Evolutionary conservation across 805 yeast genomes (phyloP), one percentile per base, ranked within the genome.

Genomic region (Metschnikowia cerradonensis): DNA sequence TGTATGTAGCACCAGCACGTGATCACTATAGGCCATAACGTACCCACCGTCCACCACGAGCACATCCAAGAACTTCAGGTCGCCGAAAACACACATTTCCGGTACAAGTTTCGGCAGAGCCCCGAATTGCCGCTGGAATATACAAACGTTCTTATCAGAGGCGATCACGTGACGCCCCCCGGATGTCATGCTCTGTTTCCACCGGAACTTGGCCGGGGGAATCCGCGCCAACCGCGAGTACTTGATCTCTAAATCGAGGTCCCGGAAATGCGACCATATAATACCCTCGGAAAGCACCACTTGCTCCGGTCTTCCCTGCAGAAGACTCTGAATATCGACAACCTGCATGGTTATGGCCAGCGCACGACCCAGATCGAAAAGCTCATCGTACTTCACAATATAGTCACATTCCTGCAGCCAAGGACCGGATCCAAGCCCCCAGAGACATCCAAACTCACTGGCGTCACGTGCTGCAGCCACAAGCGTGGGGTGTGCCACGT

Each of bases 21-120:
- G 61, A 41, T 57, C 57, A 11, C 41, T 33, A 32, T 52, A 57
- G 11, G 50, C 55, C 31, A 54, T 17, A 19, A 50, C 38, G 11
- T 45, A 41, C 11, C 22, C 19, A 3, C 43, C 50, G 17, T 22
- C 20, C 13, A 51, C 44, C 41, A 35, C 36, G 6, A 31, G 37
- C 10, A 57, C 52, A 11, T 49, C 37, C 14, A 56, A 48, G 14
- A 54, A 37, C 3, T 5, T 13, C 53, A 46, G 54, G 15, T 42
- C 46, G 11, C 50, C 39, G 5, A 47, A 46, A 1, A 58, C 23
- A n/a, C 45, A 23, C 20, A 47, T 37, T 15, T 20, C 39, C 13
- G 48, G 33, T 15, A 41, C 49, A 2, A 52, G 34, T 14, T 11
- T n/a, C 6, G 50, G 37, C 26, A 14, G 14, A 6, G 15, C 10